Percentiles rank a stretch among this genome's conserved stretches.
phyloP scores from a whole-genome alignment of 345 rosid genomes.

The Brassica juncea region DNA sequence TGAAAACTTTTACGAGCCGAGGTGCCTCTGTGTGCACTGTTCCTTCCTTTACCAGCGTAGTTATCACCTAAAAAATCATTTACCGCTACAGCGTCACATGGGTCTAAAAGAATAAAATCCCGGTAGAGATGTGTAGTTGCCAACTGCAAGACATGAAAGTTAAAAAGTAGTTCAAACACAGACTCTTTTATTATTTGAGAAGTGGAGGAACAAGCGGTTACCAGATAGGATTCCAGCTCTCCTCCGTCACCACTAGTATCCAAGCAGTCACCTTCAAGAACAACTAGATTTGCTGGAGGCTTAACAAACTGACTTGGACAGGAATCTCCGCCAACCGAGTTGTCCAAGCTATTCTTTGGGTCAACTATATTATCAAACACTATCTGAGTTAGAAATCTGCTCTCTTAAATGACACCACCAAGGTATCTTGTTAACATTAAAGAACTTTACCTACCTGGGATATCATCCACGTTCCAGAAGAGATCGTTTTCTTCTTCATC shows the following conservation, averaged over 20 bases:
- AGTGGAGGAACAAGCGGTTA: slow-evolving; percentile 39
- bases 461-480: slow-evolving; percentile 76
- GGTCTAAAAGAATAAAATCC: slow-evolving; percentile 84
- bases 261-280: slow-evolving; percentile 91
- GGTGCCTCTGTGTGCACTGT: slow-evolving; percentile 46
- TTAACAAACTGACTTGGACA: slow-evolving; percentile 64
- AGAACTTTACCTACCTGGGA: slow-evolving; percentile 61
- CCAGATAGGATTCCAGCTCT: slow-evolving; percentile 95
- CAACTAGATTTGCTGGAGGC: slow-evolving; percentile 94
- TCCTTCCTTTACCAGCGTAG: slow-evolving; percentile 48
- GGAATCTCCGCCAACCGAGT: slow-evolving; percentile 55
- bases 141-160: slow-evolving; percentile 58
- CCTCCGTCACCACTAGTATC: slow-evolving; percentile 74
- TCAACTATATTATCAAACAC: slow-evolving; percentile 57
- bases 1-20: slow-evolving; percentile 55
- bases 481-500: slow-evolving; percentile 62
- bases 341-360: slow-evolving; percentile 69
- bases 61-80: slow-evolving; percentile 54
- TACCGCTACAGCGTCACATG: slow-evolving; percentile 67
- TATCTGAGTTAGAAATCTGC: neutral
- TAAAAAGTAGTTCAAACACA: slow-evolving; percentile 16
- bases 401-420: neutral
- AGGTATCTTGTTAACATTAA: neutral
- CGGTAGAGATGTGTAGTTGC: slow-evolving; percentile 78
- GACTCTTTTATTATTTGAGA: slow-evolving; percentile 16